Evolutionary conservation across 2,329 filamentous ascomycete genomes (phyloP).

Genomic region (Colletotrichum sp.): DNA sequence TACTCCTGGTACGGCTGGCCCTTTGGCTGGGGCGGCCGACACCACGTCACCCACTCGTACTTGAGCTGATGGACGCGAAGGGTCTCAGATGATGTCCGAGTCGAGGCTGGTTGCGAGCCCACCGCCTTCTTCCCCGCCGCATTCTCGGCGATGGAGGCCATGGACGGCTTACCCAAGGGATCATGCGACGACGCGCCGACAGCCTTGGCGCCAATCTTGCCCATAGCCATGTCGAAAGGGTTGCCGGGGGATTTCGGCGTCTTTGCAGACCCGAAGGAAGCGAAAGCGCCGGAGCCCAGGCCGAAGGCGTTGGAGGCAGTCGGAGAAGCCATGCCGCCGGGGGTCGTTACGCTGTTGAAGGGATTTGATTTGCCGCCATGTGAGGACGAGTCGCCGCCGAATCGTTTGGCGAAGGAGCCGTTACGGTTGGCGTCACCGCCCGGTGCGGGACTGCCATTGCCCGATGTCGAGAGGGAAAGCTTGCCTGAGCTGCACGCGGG

Average conservation of each 20-base stretch:
- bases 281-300: conserved; percentile 92
- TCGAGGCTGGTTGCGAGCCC: conserved; percentile 18
- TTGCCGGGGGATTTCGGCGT: conserved; percentile 86
- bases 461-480: conserved; percentile 84
- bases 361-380: conserved; percentile 79
- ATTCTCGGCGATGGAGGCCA: conserved; percentile 63
- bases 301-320: conserved; percentile 91
- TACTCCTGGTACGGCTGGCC: conserved; percentile 88
- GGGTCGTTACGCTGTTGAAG: conserved; percentile 77
- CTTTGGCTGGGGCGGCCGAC: conserved; percentile 94
- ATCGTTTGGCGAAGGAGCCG: conserved; percentile 71
- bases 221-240: conserved; percentile 77
- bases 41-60: conserved; percentile 96
- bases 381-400: conserved; percentile 74
- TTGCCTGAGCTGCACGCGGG: conserved; percentile 72
- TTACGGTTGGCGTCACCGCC: conserved; percentile 66
- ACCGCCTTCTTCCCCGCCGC: conserved; percentile 41
- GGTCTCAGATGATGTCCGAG: conserved; percentile 19
- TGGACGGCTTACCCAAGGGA: conserved; percentile 43
- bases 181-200: conserved; percentile 45
- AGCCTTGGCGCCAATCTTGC: conserved; percentile 51
- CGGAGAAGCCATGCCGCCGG: conserved; percentile 75
- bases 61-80: conserved; percentile 56
- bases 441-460: conserved; percentile 57
- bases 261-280: conserved; percentile 88